Evolutionary conservation across 139 green algal species (phyloP), one percentile per base, ranked within the genome.

Genomic region (Choricystis sp.): DNA sequence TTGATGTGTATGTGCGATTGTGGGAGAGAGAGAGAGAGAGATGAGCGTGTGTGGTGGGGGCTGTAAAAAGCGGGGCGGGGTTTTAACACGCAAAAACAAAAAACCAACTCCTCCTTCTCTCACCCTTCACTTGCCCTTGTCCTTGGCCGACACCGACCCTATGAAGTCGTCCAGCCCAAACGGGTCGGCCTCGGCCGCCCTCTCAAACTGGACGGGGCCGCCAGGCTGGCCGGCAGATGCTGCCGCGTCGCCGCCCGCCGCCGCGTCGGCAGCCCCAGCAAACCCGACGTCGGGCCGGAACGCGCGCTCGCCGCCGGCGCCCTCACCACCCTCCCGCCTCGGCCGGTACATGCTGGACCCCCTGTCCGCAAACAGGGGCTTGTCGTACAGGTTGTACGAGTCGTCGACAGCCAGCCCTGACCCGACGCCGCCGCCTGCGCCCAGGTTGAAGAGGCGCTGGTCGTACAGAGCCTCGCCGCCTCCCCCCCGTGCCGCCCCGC

Each of bases 401-500:
- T 98, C 92, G 31, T 98, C 90, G 0, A 72, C 69, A 0, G 71
- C 85, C 67, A 97, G 87, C 21, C 90, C 90, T 19, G 70, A 74
- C 27, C 68, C 79, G 74, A 95, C 82, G 56, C 89, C 89, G 29
- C 67, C 64, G 26, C 65, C 70, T 26, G 67, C 70, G 23, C 96
- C 91, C 79, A 96, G 92, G 81, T 98, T 98, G 84, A 98, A 98
- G 61, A 98, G 79, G 2, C 92, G 84, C 73, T 92, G 83, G 81
- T 98, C 92, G 75, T 98, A 98, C 84, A 90, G 83, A 25, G 88
- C 85, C 78, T 96, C 90, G 25, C 84, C 86, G 31, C 73, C 74
- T 31, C 3, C 60, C 19, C 29, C 30, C 40, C n/a, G n/a, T n/a
- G 26, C 28, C 14, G 52, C 31, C 1, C n/a, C 19, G 0, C 60